phyloP scores from a whole-genome alignment of 1,284 basidiomycete species.

The Austroboletus olivaceoglutinosus region DNA sequence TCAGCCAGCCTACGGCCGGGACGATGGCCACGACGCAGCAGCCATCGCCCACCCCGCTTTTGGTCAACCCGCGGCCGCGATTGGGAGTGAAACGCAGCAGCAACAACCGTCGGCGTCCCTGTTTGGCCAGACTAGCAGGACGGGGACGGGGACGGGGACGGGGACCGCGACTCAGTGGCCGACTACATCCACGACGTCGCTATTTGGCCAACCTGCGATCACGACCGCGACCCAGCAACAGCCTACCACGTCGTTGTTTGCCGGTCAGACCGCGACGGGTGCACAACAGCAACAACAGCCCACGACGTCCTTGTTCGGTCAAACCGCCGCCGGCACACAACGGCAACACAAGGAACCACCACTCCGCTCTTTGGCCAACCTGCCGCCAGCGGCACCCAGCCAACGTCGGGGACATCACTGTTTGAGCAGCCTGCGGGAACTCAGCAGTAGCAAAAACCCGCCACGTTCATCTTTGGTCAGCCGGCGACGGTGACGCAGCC shows the following conservation, averaged over 20 bases:
- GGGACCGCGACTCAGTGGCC: slow-evolving; percentile 10
- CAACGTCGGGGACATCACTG: slow-evolving; percentile 23
- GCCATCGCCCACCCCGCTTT: slow-evolving; percentile 26
- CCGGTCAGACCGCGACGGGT: slow-evolving; percentile 19
- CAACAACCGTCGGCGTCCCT: slow-evolving; percentile 8
- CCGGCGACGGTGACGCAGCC: slow-evolving; percentile 17
- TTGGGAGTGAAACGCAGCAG: slow-evolving; percentile 3
- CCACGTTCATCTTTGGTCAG: slow-evolving; percentile 15
- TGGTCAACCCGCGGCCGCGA: slow-evolving; percentile 26
- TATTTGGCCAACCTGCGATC: slow-evolving; percentile 21
- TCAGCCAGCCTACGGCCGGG: slow-evolving; percentile 15
- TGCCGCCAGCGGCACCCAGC: slow-evolving; percentile 11
- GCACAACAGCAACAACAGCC: slow-evolving; percentile 21
- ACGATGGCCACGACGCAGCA: slow-evolving; percentile 5
- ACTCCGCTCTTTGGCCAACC: slow-evolving; percentile 38
- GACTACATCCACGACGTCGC: slow-evolving; percentile 3
- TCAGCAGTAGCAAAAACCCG: slow-evolving; percentile 28
- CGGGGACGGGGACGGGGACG: slow-evolving; percentile 4
- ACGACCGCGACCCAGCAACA: slow-evolving; percentile 6
- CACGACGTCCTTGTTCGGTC: slow-evolving; percentile 37
- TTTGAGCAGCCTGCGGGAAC: slow-evolving; percentile 27
- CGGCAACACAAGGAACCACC: slow-evolving; percentile 19
- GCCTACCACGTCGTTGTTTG: slow-evolving; percentile 19
- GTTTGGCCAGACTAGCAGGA: slow-evolving; percentile 21
- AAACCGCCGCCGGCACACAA: slow-evolving; percentile 22